Evolutionary conservation across 129 eudicot species (phyloP).

Genomic region (Artemisia tridentata): DNA sequence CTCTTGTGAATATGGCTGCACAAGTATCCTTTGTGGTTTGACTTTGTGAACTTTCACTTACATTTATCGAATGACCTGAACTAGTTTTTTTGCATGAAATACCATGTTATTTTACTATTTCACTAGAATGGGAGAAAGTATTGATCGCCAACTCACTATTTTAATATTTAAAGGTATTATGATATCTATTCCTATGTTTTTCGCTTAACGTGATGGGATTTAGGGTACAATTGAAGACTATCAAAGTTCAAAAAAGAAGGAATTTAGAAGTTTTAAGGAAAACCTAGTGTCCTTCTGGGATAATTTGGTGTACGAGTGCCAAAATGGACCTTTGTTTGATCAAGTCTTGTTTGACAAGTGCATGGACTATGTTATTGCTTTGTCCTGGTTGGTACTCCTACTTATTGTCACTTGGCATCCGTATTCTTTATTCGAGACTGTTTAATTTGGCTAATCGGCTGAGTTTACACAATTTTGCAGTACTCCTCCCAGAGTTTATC

Average conservation of each 20-base stretch:
- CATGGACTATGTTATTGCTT: slow-evolving; percentile 87
- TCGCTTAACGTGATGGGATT: slow-evolving; percentile 41
- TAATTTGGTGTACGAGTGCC: slow-evolving; percentile 78
- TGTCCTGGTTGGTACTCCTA: slow-evolving; percentile 71
- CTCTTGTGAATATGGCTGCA: slow-evolving; percentile 81
- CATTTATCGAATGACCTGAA: background rate
- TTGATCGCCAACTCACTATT: background rate
- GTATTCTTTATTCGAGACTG: background rate
- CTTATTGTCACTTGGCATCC: slow-evolving; percentile 11
- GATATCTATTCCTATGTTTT: slow-evolving; percentile 23
- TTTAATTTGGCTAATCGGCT: slow-evolving; percentile 21
- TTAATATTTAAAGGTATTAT: background rate
- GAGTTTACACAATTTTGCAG: slow-evolving; percentile 40
- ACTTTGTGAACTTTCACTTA: background rate
- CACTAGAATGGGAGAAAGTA: background rate
- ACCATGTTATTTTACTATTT: background rate
- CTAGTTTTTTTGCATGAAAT: slow-evolving; percentile 12
- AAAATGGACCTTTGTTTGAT: slow-evolving; percentile 89
- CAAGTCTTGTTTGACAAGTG: slow-evolving; percentile 80
- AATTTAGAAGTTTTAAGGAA: slow-evolving; percentile 84
- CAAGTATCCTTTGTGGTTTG: slow-evolving; percentile 52
- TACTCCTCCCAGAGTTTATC: slow-evolving; percentile 90
- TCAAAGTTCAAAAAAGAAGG: slow-evolving; percentile 87
- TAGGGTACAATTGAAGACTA: slow-evolving; percentile 94
- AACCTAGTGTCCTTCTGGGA: slow-evolving; percentile 84